Conservation (phyloP, 495 filamentous ascomycete species). For the Annulohypoxylon nitens region DNA sequence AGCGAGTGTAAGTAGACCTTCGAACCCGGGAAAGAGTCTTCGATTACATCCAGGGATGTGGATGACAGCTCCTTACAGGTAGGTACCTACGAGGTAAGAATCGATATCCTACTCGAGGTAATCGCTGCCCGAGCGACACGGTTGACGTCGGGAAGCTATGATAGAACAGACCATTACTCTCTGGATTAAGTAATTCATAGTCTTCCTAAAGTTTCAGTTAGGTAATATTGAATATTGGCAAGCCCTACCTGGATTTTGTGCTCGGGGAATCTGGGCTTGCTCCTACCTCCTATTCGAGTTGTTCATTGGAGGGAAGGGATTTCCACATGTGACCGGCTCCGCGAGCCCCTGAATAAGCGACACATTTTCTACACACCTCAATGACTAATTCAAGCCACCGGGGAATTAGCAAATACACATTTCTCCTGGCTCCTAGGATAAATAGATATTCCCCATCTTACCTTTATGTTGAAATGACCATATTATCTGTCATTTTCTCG, state of each 20-base stretch:
- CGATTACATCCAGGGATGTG: background rate
- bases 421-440: background rate
- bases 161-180: background rate
- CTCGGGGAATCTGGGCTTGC: background rate
- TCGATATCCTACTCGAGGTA: background rate
- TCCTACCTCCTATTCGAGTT: background rate
- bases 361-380: conserved; percentile 3
- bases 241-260: background rate
- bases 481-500: conserved; percentile 17
- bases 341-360: conserved; percentile 20
- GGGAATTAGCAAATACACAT: background rate
- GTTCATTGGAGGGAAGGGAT: background rate
- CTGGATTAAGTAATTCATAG: background rate
- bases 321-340: conserved; percentile 10
- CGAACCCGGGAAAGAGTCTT: background rate
- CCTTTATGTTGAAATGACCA: background rate
- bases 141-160: background rate
- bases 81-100: background rate
- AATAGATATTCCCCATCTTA: background rate
- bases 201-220: conserved; percentile 2
- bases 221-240: conserved; percentile 5
- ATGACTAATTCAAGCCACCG: background rate
- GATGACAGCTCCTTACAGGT: background rate
- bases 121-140: background rate
- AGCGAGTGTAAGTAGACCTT: background rate